phyloP scores from a whole-genome alignment of 164 flowering plant genomes.

The Tetracentron sinense region DNA sequence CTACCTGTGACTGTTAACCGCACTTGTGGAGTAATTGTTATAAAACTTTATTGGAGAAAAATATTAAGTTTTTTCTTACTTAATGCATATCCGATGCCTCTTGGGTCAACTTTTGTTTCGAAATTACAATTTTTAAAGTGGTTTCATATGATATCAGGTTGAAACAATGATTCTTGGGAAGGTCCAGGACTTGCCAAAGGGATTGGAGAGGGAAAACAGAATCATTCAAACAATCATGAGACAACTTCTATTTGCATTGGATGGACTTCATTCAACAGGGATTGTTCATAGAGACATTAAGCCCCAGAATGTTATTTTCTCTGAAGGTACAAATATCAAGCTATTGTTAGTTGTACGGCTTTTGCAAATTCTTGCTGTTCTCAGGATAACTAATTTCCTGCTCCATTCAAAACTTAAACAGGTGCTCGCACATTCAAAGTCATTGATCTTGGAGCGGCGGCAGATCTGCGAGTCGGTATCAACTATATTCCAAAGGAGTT shows the following conservation, averaged over 20 bases:
- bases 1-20: too few species aligned
- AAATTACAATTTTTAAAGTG: not conserved
- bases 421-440: constrained; percentile 90
- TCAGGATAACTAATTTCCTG: too few species aligned
- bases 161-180: constrained; percentile 83
- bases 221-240: constrained; percentile 89
- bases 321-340: constrained; percentile 61
- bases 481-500: constrained; percentile 96
- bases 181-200: constrained; percentile 77
- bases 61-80: too few species aligned
- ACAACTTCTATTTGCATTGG: constrained; percentile 86
- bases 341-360: constrained; percentile 1
- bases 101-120: not conserved
- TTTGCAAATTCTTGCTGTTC: not conserved
- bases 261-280: constrained; percentile 96
- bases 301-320: constrained; percentile 92
- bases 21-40: too few species aligned
- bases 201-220: constrained; percentile 82
- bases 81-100: too few species aligned
- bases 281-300: constrained; percentile 96
- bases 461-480: constrained; percentile 96
- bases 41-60: too few species aligned
- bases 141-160: constrained; percentile 41
- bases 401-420: constrained; percentile 41
- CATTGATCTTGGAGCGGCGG: constrained; percentile 97